These are phyloP conservation scores for Colletotrichum caudatum DNA, from an alignment of 2,329 filamentous ascomycete species.

Conservation along the genomic window DNA sequence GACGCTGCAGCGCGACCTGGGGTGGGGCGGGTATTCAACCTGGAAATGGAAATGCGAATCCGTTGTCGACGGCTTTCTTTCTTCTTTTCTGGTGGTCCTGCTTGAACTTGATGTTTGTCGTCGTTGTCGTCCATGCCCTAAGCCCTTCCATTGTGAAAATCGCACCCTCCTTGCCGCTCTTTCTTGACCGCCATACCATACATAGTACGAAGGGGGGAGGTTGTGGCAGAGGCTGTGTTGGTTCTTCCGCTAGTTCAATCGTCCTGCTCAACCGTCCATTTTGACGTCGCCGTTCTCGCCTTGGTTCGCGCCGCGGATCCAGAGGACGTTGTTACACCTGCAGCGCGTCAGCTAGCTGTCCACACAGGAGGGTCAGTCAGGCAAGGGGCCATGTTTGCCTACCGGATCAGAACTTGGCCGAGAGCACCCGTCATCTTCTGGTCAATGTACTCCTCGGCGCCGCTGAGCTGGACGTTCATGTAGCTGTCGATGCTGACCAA, in stretches of 20 bases:
- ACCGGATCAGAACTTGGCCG: slow-evolving; percentile 94
- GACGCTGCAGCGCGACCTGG: slow-evolving; percentile 19
- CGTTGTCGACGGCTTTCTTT: slow-evolving; percentile 17
- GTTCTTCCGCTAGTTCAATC: slow-evolving; percentile 24
- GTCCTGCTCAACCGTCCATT: slow-evolving; percentile 63
- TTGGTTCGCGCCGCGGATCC: slow-evolving; percentile 75
- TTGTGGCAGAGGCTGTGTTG: slow-evolving; percentile 13
- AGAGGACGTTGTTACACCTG: slow-evolving; percentile 97
- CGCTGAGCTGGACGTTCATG: slow-evolving; percentile 96
- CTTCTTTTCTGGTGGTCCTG: neutral
- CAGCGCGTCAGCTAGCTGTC: slow-evolving; percentile 7
- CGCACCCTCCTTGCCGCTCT: slow-evolving; percentile 8
- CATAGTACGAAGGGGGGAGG: slow-evolving; percentile 1
- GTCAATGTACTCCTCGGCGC: slow-evolving; percentile 92
- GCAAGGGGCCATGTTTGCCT: slow-evolving; percentile 44
- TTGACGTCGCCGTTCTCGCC: slow-evolving; percentile 65
- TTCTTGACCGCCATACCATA: slow-evolving; percentile 10
- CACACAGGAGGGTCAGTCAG: no score
- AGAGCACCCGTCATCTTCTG: slow-evolving; percentile 86
- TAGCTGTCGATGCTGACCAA: slow-evolving; percentile 96
- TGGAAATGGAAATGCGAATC: slow-evolving; percentile 19
- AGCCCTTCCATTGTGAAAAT: slow-evolving; percentile 20
- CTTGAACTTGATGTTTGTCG: slow-evolving; percentile 22
- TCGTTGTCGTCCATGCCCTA: slow-evolving; percentile 13
- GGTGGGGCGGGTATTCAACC: slow-evolving; percentile 20